Base-by-base conservation (phyloP, 306 rosid species). In the Canavalia ensiformis region DNA sequence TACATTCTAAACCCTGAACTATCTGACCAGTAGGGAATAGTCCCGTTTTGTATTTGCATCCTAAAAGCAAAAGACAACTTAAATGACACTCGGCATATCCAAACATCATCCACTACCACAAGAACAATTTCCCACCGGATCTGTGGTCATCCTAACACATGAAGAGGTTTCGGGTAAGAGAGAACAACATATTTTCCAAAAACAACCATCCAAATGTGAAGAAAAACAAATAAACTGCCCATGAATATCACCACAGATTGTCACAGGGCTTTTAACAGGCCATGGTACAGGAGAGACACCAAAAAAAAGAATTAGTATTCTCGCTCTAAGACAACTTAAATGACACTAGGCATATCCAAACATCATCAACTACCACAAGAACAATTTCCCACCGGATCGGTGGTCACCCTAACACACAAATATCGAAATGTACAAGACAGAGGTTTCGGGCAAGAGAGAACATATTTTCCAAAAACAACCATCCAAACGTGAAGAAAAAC, bases 181-280 rank as follows among this genome's bases (percentile, higher is more conserved):
- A 13, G 52, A 46, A 78, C 25, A 18, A 18, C 9, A 8, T 29
- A n/a, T 5, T 59, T 44, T 33, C 80, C 51, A 66, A 66, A 77
- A 72, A 8, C 39, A 63, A 83, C 55, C 39, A 51, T 25, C 8
- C 13, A 64, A 44, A 67, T 72, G 13, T 59, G 7, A 69, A 50
- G 81, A 39, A 70, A 54, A 75, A 37, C 8, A 56, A 42, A 71
- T 13, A 58, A 34, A 95, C 84, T 95, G 99, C 80, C 99, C 99
- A 80, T 95, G 99, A 82, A 95, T 95, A 89, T 95, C 99, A 1
- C 99, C 99, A 84, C 99, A 95, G 72, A 95, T 93, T 76, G 99
- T 95, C 85, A 95, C 99, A 0, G 99, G 99, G 90, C 99, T 95
- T 89, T 90, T 91, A 88, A 95, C 99, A 81, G 99, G 99, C 99